A percentile compares a stretch with the other conserved stretches of the same genome.
Evolutionary conservation across 495 filamentous ascomycete genomes (phyloP).

Genomic region (Viridothelium virens): DNA sequence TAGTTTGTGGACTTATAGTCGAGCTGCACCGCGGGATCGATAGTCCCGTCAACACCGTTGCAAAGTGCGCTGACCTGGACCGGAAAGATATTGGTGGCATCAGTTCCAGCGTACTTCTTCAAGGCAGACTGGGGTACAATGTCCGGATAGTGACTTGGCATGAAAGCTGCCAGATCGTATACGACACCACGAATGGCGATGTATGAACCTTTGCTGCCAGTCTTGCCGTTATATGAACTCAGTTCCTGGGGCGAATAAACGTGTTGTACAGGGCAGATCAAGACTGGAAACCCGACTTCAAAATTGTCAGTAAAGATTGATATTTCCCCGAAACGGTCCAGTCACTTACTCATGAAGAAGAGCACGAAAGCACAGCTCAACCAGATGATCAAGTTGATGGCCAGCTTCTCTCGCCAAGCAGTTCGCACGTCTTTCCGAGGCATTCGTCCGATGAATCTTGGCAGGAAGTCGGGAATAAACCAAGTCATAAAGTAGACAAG

Average conservation of each 20-base stretch:
- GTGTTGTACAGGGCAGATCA: slow-evolving; percentile 87
- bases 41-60: slow-evolving; percentile 48
- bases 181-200: slow-evolving; percentile 82
- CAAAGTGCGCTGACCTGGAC: slow-evolving; percentile 92
- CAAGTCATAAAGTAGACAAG: slow-evolving; percentile 82
- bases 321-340: slow-evolving; percentile 30
- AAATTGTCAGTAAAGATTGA: slow-evolving; percentile 3
- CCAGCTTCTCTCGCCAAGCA: slow-evolving; percentile 95
- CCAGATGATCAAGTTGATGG: slow-evolving; percentile 99
- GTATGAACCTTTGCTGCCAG: slow-evolving; percentile 50
- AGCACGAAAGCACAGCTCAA: slow-evolving; percentile 65
- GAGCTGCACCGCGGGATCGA: slow-evolving; percentile 66
- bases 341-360: slow-evolving; percentile 56
- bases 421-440: slow-evolving; percentile 84
- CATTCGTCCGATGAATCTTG: slow-evolving; percentile 74
- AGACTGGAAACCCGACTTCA: slow-evolving; percentile 65
- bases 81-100: slow-evolving; percentile 83
- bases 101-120: slow-evolving; percentile 72
- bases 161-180: slow-evolving; percentile 70
- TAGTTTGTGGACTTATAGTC: slow-evolving; percentile 75
- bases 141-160: slow-evolving; percentile 67
- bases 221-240: slow-evolving; percentile 62
- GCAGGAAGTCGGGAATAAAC: slow-evolving; percentile 76
- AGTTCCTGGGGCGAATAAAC: slow-evolving; percentile 79
- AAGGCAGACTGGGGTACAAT: slow-evolving; percentile 60